These are phyloP conservation scores for Pisolithus sp. DNA, from an alignment of 768 basidiomycete genomes.

Conservation along the genomic window DNA sequence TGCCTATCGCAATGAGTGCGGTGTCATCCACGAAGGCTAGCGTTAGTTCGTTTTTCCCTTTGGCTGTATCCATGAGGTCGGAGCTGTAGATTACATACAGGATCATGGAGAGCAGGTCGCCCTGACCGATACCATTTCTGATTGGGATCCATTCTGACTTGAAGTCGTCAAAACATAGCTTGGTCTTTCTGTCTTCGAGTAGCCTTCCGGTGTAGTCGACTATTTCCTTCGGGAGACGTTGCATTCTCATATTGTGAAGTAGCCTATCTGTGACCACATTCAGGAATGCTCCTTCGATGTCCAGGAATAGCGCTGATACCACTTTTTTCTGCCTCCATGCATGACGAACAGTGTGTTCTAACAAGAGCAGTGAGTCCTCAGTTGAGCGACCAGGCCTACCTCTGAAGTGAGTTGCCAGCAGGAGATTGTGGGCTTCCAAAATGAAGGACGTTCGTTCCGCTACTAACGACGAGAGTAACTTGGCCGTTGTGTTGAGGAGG, in stretches of 20 bases:
- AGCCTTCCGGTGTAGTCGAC: neutral
- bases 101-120: constrained; percentile 23
- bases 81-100: constrained; percentile 25
- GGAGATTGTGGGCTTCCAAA: constrained; percentile 26
- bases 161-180: constrained; percentile 16
- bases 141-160: constrained; percentile 1
- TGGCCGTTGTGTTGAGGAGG: constrained; percentile 27
- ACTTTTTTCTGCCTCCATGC: too few relatives aligned
- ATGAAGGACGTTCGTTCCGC: constrained; percentile 19
- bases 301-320: too few relatives aligned
- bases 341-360: too few relatives aligned
- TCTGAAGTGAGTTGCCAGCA: constrained; percentile 34
- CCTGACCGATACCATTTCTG: constrained; percentile 23
- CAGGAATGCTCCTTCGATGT: too few relatives aligned
- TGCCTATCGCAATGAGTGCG: too few relatives aligned
- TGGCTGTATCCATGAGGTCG: constrained; percentile 1
- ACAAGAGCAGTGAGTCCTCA: too few relatives aligned
- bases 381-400: too few relatives aligned
- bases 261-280: too few relatives aligned
- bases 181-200: constrained; percentile 5
- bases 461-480: constrained; percentile 22
- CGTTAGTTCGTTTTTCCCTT: constrained; percentile 9
- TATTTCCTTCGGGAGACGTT: neutral
- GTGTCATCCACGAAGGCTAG: constrained; percentile 27
- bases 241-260: too few relatives aligned